Base-by-base conservation (phyloP, 2,329 filamentous ascomycete genomes). In the Xylariaceae sp. region DNA sequence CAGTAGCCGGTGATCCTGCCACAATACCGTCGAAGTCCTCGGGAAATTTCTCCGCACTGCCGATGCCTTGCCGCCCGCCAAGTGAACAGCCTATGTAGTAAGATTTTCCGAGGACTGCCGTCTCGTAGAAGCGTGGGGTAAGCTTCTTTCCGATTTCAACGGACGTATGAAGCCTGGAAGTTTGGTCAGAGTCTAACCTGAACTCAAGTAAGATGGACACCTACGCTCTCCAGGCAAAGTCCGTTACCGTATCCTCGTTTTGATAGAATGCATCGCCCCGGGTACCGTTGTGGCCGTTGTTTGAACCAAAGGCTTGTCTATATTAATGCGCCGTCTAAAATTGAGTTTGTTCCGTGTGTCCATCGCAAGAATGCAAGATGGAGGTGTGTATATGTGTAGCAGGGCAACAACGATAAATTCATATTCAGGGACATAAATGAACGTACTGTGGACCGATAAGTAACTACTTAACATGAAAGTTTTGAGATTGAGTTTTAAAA, bases 71-170 rank as follows among this genome's bases (percentile, higher is more conserved):
- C 0, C 83, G 73, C 1, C 84, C 83, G 6, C 84, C 84, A 0
- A 81, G 78, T 0, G 81, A 85, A 62, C 83, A 86, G 6, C 83
- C 83, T 2, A 78, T 63, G 55, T 79, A 85, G 66, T 85, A 86
- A 0, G 75, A 77, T 46, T 76, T 78, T 0, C 68, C 65, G 0
- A 72, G 64, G 0, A 23, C 3, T n/a, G n/a, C n/a, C 3, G 51
- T 55, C 2, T 68, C 67, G 60, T 85, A 85, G 65, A 81, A 82
- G 0, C 67, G 62, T 11, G 75, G 61, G 2, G 74, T 71, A 16
- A 85, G 67, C 15, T 73, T 53, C 61, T 81, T 84, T 10, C 76
- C 79, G 1, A 77, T 60, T 0, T 74, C 71, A 0, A 80, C 76
- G 0, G 77, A 80, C 0, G 74, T 76, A 57, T 84, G 81, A 1